A percentile compares a stretch with the other conserved stretches of the same genome.
phyloP scores from a whole-genome alignment of 1,284 basidiomycete genomes.

The Boletus calvinii region DNA sequence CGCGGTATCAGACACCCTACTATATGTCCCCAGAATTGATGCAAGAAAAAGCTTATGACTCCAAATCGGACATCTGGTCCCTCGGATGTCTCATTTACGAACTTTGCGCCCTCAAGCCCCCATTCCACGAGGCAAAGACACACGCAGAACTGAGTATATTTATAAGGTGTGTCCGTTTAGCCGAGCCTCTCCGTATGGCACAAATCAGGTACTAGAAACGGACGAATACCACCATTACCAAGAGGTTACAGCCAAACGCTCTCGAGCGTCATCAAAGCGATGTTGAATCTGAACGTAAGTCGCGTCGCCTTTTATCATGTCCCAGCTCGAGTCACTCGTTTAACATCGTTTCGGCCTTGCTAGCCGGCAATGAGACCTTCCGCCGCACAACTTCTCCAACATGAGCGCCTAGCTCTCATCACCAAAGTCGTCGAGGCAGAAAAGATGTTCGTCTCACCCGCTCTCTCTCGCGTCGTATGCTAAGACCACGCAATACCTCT shows the following conservation, averaged over 20 bases:
- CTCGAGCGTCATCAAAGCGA: conserved; percentile 75
- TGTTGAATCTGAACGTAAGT: conserved; percentile 83
- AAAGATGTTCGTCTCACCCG: conserved; percentile 59
- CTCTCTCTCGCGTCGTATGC: background rate
- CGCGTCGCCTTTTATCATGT: background rate
- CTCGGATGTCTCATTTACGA: conserved; percentile 96
- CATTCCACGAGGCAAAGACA: conserved; percentile 88
- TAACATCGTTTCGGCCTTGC: background rate
- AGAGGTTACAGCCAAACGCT: conserved; percentile 76
- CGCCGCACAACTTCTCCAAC: conserved; percentile 72
- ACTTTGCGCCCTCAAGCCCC: conserved; percentile 88
- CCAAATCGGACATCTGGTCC: conserved; percentile 98
- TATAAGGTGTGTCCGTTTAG: conserved; percentile 55
- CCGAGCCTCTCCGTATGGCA: background rate
- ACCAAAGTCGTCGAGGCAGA: conserved; percentile 74
- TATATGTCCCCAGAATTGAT: conserved; percentile 99
- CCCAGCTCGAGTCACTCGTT: background rate
- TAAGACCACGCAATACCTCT: conserved; percentile 3
- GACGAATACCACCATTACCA: conserved; percentile 83
- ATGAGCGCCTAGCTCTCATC: conserved; percentile 73
- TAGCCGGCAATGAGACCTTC: conserved; percentile 85
- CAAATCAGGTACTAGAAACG: conserved; percentile 51
- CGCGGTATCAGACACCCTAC: conserved; percentile 76
- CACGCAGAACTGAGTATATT: conserved; percentile 81
- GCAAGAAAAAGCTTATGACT: conserved; percentile 94